phyloP scores from a whole-genome alignment of 345 rosid genomes.

The Microthlaspi erraticum region DNA sequence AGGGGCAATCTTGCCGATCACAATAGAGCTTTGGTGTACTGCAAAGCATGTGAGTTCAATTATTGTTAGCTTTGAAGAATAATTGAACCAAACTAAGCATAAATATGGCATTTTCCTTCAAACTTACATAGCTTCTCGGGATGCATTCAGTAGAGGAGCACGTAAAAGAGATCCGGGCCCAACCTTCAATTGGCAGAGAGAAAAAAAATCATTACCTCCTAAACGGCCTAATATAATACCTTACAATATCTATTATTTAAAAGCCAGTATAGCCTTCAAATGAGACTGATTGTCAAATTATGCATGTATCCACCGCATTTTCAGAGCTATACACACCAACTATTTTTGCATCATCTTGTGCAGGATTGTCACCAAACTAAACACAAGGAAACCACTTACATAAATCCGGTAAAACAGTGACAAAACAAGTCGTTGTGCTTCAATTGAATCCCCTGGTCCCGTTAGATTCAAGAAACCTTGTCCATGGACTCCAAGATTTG shows the following conservation, averaged over 20 bases:
- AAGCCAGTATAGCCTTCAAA: constrained; percentile 16
- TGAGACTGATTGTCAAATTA: constrained; percentile 18
- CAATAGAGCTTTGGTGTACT: constrained; percentile 93
- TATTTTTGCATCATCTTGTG: constrained; percentile 25
- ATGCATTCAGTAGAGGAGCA: constrained; percentile 85
- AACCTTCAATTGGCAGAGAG: constrained; percentile 60
- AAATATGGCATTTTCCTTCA: constrained; percentile 21
- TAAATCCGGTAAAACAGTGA: constrained; percentile 89
- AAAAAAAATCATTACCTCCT: constrained; percentile 24
- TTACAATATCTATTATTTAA: constrained; percentile 14
- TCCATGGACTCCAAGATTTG: constrained; percentile 96
- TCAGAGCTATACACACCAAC: constrained; percentile 25
- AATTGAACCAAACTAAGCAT: constrained; percentile 26
- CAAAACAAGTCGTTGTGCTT: constrained; percentile 94
- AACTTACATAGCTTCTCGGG: constrained; percentile 87
- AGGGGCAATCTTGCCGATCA: constrained; percentile 77
- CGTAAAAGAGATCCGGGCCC: constrained; percentile 91
- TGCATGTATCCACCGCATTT: constrained; percentile 23
- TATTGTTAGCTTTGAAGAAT: background rate
- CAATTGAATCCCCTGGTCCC: constrained; percentile 87
- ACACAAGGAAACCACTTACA: constrained; percentile 56
- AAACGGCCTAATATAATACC: constrained; percentile 22
- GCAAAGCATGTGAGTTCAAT: constrained; percentile 38
- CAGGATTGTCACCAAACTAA: constrained; percentile 30
- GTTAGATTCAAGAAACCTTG: constrained; percentile 95